Evolutionary conservation across 148 eudicot genomes (phyloP).

Genomic region (Mesembryanthemum crystallinum): DNA sequence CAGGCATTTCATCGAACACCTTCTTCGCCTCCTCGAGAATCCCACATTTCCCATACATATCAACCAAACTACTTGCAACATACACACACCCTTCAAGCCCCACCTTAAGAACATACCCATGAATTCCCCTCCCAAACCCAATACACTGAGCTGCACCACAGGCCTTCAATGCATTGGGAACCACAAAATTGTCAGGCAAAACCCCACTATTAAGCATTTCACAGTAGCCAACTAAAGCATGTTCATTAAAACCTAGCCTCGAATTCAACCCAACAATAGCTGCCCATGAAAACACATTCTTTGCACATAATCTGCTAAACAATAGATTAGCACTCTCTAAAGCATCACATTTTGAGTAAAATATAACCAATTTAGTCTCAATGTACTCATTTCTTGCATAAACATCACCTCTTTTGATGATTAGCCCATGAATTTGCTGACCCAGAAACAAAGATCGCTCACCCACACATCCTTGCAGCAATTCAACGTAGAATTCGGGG

Average conservation of each 20-base stretch:
- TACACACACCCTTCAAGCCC: constrained; percentile 46
- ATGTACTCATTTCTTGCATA: constrained; percentile 46
- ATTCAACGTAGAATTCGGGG: constrained; percentile 41
- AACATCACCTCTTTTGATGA: constrained; percentile 46
- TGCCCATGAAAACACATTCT: constrained; percentile 54
- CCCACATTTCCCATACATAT: constrained; percentile 70
- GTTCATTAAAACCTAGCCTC: constrained; percentile 34
- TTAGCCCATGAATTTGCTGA: constrained; percentile 50
- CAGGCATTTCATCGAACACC: constrained; percentile 45
- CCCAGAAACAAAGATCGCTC: constrained; percentile 38
- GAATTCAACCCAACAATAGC: constrained; percentile 48
- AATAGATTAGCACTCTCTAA: constrained; percentile 27
- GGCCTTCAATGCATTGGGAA: constrained; percentile 58
- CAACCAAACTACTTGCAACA: constrained; percentile 57
- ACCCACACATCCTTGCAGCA: constrained; percentile 49
- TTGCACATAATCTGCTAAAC: constrained; percentile 26
- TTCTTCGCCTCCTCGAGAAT: constrained; percentile 35
- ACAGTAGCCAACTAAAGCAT: constrained; percentile 33
- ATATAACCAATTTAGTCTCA: constrained; percentile 52
- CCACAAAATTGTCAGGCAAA: constrained; percentile 34
- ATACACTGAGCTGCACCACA: constrained; percentile 43
- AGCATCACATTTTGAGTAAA: constrained; percentile 54
- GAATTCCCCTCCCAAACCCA: constrained; percentile 47
- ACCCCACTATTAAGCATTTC: constrained; percentile 46
- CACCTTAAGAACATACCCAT: constrained; percentile 46